Conservation (phyloP, 78 protist genomes). For the Salpingoeca rosetta region DNA sequence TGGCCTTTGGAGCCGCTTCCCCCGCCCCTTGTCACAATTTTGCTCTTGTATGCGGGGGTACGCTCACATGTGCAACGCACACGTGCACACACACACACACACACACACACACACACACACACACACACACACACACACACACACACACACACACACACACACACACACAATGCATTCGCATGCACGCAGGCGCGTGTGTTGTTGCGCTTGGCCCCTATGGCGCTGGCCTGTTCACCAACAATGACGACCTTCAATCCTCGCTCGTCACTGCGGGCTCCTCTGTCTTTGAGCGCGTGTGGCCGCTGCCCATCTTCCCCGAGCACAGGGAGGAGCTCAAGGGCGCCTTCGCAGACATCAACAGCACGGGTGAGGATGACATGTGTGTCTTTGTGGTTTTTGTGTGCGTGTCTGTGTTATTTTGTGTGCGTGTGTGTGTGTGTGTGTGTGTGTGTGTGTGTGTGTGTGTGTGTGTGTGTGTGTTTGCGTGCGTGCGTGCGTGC, state of each 20-base stretch:
- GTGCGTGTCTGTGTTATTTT: not conserved
- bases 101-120: no score
- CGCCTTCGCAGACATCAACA: not conserved
- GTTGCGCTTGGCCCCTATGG: constrained; percentile 59
- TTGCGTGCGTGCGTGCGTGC: not conserved
- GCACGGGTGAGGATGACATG: not conserved
- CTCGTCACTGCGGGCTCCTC: not conserved
- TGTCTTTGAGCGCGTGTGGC: constrained; percentile 9
- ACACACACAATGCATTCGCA: no score
- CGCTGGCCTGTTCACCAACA: constrained; percentile 45
- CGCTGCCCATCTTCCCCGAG: not conserved
- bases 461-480: not conserved
- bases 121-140: no score
- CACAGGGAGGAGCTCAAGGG: not conserved
- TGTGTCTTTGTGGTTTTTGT: not conserved
- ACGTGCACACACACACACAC: no score
- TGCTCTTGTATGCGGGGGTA: no score
- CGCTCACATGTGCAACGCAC: no score
- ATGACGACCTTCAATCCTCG: not conserved
- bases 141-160: no score
- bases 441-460: not conserved
- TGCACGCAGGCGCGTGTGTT: no score
- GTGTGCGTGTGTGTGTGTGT: not conserved
- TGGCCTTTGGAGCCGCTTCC: no score
- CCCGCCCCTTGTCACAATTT: no score